phyloP scores from a whole-genome alignment of 352 stramenopile species.

The Globisporangium yorkense region DNA sequence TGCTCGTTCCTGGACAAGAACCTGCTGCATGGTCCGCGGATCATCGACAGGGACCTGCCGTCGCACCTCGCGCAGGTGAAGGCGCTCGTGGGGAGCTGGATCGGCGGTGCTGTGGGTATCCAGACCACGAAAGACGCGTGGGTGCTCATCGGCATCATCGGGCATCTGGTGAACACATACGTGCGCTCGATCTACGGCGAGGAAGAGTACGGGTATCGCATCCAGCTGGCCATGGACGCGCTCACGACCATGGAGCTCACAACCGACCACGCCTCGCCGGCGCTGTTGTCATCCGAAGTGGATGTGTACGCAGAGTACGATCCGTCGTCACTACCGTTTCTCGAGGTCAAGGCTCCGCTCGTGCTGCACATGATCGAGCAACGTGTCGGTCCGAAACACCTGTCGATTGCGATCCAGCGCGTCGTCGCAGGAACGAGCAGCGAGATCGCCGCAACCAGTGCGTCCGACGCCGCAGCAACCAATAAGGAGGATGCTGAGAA shows the following conservation, averaged over 20 bases:
- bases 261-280: constrained; percentile 51
- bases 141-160: constrained; percentile 77
- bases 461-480: constrained; percentile 20
- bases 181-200: constrained; percentile 74
- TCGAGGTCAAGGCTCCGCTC: constrained; percentile 76
- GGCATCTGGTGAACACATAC: constrained; percentile 79
- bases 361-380: constrained; percentile 89
- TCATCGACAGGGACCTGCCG: constrained; percentile 77
- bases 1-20: constrained; percentile 75
- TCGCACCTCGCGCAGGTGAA: constrained; percentile 83
- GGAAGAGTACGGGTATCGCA: constrained; percentile 83
- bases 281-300: constrained; percentile 67
- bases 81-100: constrained; percentile 71
- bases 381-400: constrained; percentile 62
- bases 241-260: constrained; percentile 82
- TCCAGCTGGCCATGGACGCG: constrained; percentile 81
- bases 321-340: constrained; percentile 56
- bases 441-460: constrained; percentile 11
- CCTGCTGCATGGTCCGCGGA: constrained; percentile 59
- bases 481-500: constrained; percentile 24
- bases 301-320: constrained; percentile 85
- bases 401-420: constrained; percentile 75
- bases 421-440: constrained; percentile 45
- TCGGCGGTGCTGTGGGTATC: constrained; percentile 70
- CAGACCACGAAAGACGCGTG: constrained; percentile 84